Conservation (phyloP, 2,329 filamentous ascomycete species). For the Neurospora sp. region DNA sequence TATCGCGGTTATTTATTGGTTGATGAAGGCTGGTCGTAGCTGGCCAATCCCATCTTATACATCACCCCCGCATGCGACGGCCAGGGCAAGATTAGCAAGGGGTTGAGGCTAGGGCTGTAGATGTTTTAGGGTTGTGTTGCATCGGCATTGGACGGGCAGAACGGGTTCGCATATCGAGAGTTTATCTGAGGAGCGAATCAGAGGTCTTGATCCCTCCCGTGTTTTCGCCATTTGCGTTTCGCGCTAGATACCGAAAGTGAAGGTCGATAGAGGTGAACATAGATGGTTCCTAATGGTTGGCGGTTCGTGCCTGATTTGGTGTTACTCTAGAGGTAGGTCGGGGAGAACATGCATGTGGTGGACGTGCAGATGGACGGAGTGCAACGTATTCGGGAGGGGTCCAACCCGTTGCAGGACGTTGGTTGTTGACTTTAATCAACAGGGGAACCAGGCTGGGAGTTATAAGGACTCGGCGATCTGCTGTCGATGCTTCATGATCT, state of each 20-base stretch:
- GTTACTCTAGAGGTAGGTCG: not conserved
- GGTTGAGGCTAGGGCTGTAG: not conserved
- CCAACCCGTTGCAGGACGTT: not conserved
- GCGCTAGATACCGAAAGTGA: not conserved
- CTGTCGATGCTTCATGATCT: not conserved
- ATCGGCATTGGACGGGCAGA: slow-evolving; percentile 1
- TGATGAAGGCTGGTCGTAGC: not conserved
- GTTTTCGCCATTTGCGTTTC: not conserved
- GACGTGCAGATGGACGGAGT: not conserved
- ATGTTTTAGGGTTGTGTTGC: slow-evolving; percentile 2
- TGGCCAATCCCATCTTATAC: not conserved
- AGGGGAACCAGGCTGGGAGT: not conserved
- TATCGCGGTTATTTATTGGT: slow-evolving; percentile 9
- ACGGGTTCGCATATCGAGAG: not conserved
- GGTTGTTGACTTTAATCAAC: not conserved
- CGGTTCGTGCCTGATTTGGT: not conserved
- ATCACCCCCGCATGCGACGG: not conserved
- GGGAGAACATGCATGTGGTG: not conserved
- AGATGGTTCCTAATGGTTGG: not conserved
- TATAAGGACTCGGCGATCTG: not conserved
- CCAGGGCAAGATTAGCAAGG: not conserved
- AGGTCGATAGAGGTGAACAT: not conserved
- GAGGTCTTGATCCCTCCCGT: not conserved
- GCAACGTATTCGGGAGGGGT: not conserved
- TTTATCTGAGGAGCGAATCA: not conserved